These are phyloP conservation scores for Xylariales sp. DNA, from an alignment of 2,329 filamentous ascomycete genomes.

Conservation along the genomic window DNA sequence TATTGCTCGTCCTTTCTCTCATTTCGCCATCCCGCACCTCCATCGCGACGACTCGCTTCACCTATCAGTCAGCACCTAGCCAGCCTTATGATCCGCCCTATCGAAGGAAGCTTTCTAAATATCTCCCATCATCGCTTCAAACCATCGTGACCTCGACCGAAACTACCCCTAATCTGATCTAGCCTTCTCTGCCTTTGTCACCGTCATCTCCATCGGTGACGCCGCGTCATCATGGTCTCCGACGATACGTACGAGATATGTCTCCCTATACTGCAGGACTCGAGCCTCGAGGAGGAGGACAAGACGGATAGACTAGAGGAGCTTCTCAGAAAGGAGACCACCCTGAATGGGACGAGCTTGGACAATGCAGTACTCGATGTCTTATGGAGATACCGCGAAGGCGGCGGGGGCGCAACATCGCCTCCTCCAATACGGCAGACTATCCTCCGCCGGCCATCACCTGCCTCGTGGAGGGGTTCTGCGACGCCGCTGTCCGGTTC, in stretches of 20 bases:
- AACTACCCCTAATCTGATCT: constrained; percentile 9
- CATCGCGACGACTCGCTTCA: neutral
- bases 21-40: constrained; percentile 2
- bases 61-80: constrained; percentile 6
- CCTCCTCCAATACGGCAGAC: constrained; percentile 84
- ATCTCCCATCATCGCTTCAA: constrained; percentile 12
- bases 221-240: constrained; percentile 67
- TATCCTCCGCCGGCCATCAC: constrained; percentile 83
- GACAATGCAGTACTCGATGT: constrained; percentile 90
- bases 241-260: constrained; percentile 91
- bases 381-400: constrained; percentile 77
- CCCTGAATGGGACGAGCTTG: constrained; percentile 67
- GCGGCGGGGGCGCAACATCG: constrained; percentile 61
- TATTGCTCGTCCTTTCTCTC: constrained; percentile 3
- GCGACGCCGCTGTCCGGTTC: constrained; percentile 79
- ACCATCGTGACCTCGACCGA: constrained; percentile 9
- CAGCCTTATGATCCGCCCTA: constrained; percentile 13
- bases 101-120: constrained; percentile 11
- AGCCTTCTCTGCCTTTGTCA: constrained; percentile 13
- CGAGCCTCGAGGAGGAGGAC: constrained; percentile 83
- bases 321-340: constrained; percentile 73
- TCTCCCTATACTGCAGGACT: constrained; percentile 80
- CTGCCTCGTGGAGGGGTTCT: constrained; percentile 85
- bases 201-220: constrained; percentile 13
- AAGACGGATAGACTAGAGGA: constrained; percentile 90